A percentile compares a stretch with the other conserved stretches of the same genome.
Conservation (phyloP, 768 basidiomycete genomes). For the Zangia roseola region DNA sequence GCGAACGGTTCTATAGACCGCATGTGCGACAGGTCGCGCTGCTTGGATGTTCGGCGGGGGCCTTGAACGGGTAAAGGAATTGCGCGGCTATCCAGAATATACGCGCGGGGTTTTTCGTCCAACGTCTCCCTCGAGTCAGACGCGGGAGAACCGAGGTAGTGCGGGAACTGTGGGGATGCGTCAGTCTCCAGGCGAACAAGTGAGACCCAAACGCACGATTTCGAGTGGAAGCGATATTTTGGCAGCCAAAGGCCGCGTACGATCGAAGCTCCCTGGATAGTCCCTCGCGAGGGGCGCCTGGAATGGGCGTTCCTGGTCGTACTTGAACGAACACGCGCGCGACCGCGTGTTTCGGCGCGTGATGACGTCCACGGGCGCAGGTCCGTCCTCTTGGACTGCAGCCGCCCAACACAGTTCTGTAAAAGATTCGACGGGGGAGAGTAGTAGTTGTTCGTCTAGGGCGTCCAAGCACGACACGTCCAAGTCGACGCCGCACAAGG, state of each 20-base stretch:
- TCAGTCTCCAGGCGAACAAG: not conserved
- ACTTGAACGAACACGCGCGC: slow-evolving; percentile 18
- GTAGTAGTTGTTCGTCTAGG: slow-evolving; percentile 41
- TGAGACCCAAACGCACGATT: slow-evolving; percentile 4
- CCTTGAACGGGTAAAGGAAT: slow-evolving; percentile 15
- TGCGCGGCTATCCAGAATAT: slow-evolving; percentile 14
- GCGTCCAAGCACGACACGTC: slow-evolving; percentile 36
- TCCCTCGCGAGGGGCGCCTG: not conserved
- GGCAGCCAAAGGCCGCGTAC: slow-evolving; percentile 15
- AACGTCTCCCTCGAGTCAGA: slow-evolving; percentile 8
- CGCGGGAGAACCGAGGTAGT: slow-evolving; percentile 5
- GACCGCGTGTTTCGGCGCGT: not conserved
- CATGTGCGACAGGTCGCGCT: slow-evolving; percentile 11
- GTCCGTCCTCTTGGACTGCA: slow-evolving; percentile 32
- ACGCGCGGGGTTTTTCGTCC: slow-evolving; percentile 10
- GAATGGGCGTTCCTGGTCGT: not conserved
- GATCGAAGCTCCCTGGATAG: slow-evolving; percentile 10
- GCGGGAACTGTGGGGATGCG: slow-evolving; percentile 3
- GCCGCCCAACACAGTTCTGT: slow-evolving; percentile 40
- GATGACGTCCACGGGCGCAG: not conserved
- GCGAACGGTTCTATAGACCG: slow-evolving; percentile 3
- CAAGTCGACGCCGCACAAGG: slow-evolving; percentile 33
- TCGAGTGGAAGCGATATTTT: slow-evolving; percentile 18
- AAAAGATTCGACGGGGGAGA: slow-evolving; percentile 39
- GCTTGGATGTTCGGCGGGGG: slow-evolving; percentile 8